Evolutionary conservation across 192 early-diverging fungal genomes (phyloP).

Genomic region (Linnemannia exigua): DNA sequence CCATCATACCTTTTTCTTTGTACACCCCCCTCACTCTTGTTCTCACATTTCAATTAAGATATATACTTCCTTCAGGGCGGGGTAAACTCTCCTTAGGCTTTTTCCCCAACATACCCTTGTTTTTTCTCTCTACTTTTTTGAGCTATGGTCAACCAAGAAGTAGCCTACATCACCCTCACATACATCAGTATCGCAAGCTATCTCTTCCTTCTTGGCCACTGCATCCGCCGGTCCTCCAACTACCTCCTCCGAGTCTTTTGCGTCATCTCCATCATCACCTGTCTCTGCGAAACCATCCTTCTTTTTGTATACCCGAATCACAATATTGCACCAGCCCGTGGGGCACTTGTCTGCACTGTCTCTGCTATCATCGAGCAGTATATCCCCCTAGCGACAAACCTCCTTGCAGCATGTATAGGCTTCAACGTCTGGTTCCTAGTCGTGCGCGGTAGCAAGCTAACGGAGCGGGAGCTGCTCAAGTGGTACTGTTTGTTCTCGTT

Average conservation of each 20-base stretch:
- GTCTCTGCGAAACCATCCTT: conserved; percentile 28
- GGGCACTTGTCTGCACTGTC: conserved; percentile 12
- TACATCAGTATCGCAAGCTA: conserved; percentile 31
- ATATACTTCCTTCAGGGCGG: neutral
- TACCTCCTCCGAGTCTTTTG: conserved; percentile 36
- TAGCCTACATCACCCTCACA: conserved; percentile 35
- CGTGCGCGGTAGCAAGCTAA: conserved; percentile 1
- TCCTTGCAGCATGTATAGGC: conserved; percentile 29
- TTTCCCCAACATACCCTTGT: conserved; percentile 12
- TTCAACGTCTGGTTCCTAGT: conserved; percentile 44
- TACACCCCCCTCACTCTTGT: neutral
- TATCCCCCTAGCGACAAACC: conserved; percentile 1
- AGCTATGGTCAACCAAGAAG: conserved; percentile 28
- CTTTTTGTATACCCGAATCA: conserved; percentile 8
- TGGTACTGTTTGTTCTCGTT: conserved; percentile 41
- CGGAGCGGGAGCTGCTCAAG: conserved; percentile 25
- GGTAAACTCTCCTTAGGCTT: neutral
- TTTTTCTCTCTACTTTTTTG: conserved; percentile 33
- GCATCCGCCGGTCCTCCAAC: conserved; percentile 14
- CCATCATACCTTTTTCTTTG: neutral
- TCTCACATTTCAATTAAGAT: conserved; percentile 10
- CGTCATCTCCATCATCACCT: conserved; percentile 26
- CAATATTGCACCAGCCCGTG: neutral
- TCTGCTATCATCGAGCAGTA: conserved; percentile 31
- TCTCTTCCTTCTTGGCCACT: conserved; percentile 30